Evolutionary conservation across 2,329 filamentous ascomycete genomes (phyloP).

Genomic region (Aspergillus udagawae): DNA sequence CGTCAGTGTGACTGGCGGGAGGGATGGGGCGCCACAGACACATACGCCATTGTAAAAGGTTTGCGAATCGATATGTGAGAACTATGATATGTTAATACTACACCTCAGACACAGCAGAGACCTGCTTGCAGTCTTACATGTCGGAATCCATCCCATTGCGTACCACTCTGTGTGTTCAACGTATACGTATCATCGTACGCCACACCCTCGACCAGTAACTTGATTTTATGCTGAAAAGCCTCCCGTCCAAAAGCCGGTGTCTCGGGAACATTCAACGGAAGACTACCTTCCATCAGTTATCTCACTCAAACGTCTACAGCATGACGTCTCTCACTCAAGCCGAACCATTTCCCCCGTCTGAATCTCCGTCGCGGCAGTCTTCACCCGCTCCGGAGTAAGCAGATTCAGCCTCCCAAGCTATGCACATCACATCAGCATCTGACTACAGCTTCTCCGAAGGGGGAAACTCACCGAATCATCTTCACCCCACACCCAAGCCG

Average conservation of each 20-base stretch:
- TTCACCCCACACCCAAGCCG: slow-evolving; percentile 60
- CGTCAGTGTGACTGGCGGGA: neutral
- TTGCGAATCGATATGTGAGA: slow-evolving; percentile 34
- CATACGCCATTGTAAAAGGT: slow-evolving; percentile 41
- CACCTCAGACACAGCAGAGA: neutral
- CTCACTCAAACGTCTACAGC: neutral
- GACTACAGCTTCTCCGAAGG: neutral
- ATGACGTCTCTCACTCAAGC: slow-evolving; percentile 43
- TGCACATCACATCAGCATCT: neutral
- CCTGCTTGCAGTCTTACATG: slow-evolving; percentile 31
- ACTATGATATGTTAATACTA: slow-evolving; percentile 20
- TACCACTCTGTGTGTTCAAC: slow-evolving; percentile 48
- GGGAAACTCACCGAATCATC: slow-evolving; percentile 45
- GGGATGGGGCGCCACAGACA: neutral
- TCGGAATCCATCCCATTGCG: slow-evolving; percentile 50
- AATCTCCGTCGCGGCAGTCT: slow-evolving; percentile 52
- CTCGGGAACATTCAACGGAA: slow-evolving; percentile 52
- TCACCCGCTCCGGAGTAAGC: slow-evolving; percentile 52
- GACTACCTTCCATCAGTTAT: slow-evolving; percentile 25
- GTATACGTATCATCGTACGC: slow-evolving; percentile 44
- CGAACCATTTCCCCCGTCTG: slow-evolving; percentile 53
- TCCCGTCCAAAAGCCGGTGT: slow-evolving; percentile 52
- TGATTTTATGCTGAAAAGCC: slow-evolving; percentile 53
- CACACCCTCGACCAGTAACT: slow-evolving; percentile 33
- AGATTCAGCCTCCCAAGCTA: slow-evolving; percentile 49